Percentiles rank a stretch among this genome's conserved stretches.
These are phyloP conservation scores for Linum lewisii DNA, from an alignment of 345 rosid species.

Conservation along the genomic window DNA sequence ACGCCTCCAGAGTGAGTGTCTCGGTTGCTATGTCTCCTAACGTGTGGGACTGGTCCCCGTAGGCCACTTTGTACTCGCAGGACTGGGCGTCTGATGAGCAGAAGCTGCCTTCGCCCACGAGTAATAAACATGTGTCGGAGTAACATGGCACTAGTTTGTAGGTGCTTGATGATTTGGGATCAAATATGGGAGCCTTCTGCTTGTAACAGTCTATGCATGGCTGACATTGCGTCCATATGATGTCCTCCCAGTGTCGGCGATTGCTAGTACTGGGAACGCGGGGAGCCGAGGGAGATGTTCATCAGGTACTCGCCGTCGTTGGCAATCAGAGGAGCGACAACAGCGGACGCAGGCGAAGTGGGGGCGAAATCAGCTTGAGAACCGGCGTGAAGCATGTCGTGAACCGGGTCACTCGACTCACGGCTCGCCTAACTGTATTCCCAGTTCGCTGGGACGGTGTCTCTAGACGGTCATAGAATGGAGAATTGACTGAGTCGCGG, in stretches of 20 bases:
- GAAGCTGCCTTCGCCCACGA: slow-evolving; percentile 16
- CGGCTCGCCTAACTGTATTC: neutral
- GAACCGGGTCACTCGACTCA: neutral
- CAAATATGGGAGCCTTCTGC: slow-evolving; percentile 27
- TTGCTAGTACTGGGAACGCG: slow-evolving; percentile 11
- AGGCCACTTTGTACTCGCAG: too few relatives aligned
- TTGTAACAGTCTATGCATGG: slow-evolving; percentile 26
- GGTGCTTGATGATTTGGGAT: slow-evolving; percentile 28
- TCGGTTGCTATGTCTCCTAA: too few relatives aligned
- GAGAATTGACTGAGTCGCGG: neutral
- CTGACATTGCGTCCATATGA: slow-evolving; percentile 32
- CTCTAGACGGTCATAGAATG: neutral
- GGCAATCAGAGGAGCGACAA: slow-evolving; percentile 3
- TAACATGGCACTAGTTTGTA: slow-evolving; percentile 26
- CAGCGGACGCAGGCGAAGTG: neutral
- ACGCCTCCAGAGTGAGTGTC: too few relatives aligned
- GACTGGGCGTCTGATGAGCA: neutral
- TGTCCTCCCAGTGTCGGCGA: slow-evolving; percentile 22
- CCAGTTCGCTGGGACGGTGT: neutral
- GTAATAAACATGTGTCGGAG: slow-evolving; percentile 5
- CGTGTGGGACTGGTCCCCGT: too few relatives aligned
- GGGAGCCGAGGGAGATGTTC: slow-evolving; percentile 23
- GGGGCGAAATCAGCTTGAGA: too few relatives aligned
- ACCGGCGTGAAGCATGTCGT: too few relatives aligned
- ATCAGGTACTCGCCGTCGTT: slow-evolving; percentile 11